Conservation (phyloP, 2,329 filamentous ascomycete genomes). For the Xylariaceae sp. region DNA sequence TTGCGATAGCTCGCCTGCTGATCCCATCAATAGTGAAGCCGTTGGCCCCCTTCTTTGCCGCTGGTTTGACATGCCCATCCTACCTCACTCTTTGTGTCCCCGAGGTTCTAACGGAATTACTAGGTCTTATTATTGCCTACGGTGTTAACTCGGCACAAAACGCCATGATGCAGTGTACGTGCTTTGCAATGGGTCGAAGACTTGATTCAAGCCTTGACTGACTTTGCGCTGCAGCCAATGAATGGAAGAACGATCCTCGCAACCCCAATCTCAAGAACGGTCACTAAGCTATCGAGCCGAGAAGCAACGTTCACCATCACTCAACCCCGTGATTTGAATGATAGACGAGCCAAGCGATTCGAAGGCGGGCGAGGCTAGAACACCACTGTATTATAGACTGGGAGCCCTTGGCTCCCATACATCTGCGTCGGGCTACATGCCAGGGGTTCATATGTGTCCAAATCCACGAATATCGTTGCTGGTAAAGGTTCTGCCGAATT, state of each 20-base stretch:
- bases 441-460: constrained; percentile 19
- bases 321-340: constrained; percentile 21
- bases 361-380: constrained; percentile 22
- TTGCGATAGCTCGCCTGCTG: constrained; percentile 23
- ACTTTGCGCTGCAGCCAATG: constrained; percentile 59
- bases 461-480: neutral
- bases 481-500: neutral
- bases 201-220: constrained; percentile 3
- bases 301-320: constrained; percentile 18
- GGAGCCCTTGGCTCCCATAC: constrained; percentile 24
- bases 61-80: constrained; percentile 62
- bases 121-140: constrained; percentile 82
- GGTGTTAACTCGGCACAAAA: constrained; percentile 82
- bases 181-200: neutral
- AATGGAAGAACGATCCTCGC: constrained; percentile 96
- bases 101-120: constrained; percentile 5
- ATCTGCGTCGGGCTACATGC: constrained; percentile 20
- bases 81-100: neutral
- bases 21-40: constrained; percentile 65
- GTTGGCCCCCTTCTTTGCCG: constrained; percentile 88
- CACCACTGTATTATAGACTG: constrained; percentile 33
- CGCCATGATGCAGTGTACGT: constrained; percentile 70
- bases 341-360: constrained; percentile 29
- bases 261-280: constrained; percentile 61
- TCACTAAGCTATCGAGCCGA: constrained; percentile 39